A percentile compares a stretch with the other conserved stretches of the same genome.
These are phyloP conservation scores for Sarocladiaceae sp. DNA, from an alignment of 2,329 filamentous ascomycete species.

Conservation along the genomic window DNA sequence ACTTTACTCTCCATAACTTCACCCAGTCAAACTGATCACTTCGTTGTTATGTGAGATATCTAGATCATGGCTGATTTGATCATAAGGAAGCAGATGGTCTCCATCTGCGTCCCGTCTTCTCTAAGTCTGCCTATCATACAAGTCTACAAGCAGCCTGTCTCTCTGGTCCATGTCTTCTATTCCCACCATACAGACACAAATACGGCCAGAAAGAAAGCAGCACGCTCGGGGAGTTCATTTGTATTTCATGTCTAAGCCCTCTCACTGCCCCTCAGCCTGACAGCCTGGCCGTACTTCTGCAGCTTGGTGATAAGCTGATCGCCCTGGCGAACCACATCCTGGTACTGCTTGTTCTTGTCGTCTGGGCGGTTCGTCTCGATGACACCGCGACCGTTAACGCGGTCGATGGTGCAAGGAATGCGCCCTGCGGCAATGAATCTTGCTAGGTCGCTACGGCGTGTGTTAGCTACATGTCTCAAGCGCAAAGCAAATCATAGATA, in stretches of 20 bases:
- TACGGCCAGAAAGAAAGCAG: too few species aligned
- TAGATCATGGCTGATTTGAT: too few species aligned
- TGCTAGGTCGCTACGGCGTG: slow-evolving; percentile 77
- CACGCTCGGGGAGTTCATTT: too few species aligned
- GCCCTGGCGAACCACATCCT: slow-evolving; percentile 94
- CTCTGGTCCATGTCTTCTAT: too few species aligned
- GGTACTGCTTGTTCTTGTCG: slow-evolving; percentile 99
- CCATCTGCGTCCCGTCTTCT: too few species aligned
- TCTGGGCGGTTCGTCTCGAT: slow-evolving; percentile 98
- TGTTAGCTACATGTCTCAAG: background rate
- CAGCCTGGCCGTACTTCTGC: slow-evolving; percentile 97
- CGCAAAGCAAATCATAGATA: background rate
- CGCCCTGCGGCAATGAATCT: slow-evolving; percentile 95
- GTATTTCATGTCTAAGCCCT: slow-evolving; percentile 57
- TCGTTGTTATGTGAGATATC: too few species aligned
- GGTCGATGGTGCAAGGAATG: slow-evolving; percentile 95
- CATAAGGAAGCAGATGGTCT: too few species aligned
- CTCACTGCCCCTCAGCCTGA: slow-evolving; percentile 91
- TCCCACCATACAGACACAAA: slow-evolving; percentile 21
- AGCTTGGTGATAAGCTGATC: slow-evolving; percentile 98
- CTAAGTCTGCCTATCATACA: background rate
- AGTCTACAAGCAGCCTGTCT: too few species aligned
- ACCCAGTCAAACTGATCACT: too few species aligned
- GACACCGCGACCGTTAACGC: slow-evolving; percentile 90
- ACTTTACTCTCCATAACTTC: too few species aligned